Percentiles rank a stretch among this genome's conserved stretches.
Conservation (phyloP, 257 asterid genomes). For the Salvia rosmarinus region DNA sequence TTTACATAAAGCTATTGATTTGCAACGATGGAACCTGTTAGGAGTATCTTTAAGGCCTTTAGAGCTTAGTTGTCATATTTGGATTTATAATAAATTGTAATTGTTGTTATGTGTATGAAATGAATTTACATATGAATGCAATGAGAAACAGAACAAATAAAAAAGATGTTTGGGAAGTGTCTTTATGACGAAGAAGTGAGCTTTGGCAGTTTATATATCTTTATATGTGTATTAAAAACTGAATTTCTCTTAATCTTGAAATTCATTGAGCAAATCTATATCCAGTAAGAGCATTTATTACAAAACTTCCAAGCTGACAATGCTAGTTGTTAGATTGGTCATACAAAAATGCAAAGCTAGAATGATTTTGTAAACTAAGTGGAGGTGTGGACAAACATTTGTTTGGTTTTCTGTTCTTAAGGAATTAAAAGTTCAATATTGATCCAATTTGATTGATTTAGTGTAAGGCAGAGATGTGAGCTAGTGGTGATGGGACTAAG, state of each 20-base stretch:
- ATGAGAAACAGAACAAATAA: not conserved
- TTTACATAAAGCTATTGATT: not conserved
- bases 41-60: not conserved
- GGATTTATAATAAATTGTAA: not conserved
- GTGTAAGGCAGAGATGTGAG: not conserved
- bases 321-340: not conserved
- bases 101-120: not conserved
- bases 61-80: not conserved
- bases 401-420: not conserved
- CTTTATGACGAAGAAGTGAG: not conserved
- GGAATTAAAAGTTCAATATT: not conserved
- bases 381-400: not conserved
- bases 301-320: not conserved
- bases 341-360: not conserved
- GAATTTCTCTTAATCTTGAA: not conserved
- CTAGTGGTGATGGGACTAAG: constrained; percentile 17
- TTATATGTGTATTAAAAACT: not conserved
- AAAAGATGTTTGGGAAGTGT: not conserved
- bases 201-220: not conserved
- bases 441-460: not conserved
- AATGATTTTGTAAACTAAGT: not conserved
- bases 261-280: not conserved
- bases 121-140: not conserved
- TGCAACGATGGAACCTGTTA: not conserved
- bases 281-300: not conserved